These are phyloP conservation scores for Lasiodiplodia theobromae DNA, from an alignment of 2,329 filamentous ascomycete genomes.

Conservation along the genomic window DNA sequence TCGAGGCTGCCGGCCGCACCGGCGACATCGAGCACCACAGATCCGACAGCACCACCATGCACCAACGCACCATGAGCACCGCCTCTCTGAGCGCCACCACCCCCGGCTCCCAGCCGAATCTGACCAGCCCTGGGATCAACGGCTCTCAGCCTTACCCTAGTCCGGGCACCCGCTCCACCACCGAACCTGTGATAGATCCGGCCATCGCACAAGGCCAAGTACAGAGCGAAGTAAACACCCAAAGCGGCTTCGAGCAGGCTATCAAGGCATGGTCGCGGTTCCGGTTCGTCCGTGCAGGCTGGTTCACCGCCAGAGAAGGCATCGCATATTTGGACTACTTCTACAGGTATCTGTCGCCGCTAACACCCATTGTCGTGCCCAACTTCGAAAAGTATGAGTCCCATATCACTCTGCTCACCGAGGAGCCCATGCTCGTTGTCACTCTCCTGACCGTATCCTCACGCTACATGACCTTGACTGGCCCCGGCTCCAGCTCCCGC, in stretches of 20 bases:
- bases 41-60: constrained; percentile 53
- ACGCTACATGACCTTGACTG: constrained; percentile 80
- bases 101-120: constrained; percentile 45
- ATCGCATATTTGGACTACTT: constrained; percentile 97
- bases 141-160: constrained; percentile 33
- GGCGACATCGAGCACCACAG: constrained; percentile 57
- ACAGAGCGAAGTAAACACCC: constrained; percentile 33
- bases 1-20: constrained; percentile 74
- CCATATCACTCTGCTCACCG: constrained; percentile 79
- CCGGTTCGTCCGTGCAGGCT: constrained; percentile 93
- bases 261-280: constrained; percentile 89
- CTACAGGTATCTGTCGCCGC: constrained; percentile 86
- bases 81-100: constrained; percentile 38
- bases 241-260: constrained; percentile 64
- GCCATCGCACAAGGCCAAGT: constrained; percentile 34
- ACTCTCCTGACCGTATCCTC: constrained; percentile 92
- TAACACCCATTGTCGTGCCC: constrained; percentile 92
- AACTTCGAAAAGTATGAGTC: constrained; percentile 85
- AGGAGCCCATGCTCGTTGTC: constrained; percentile 92
- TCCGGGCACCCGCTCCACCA: constrained; percentile 36
- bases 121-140: constrained; percentile 44
- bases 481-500: constrained; percentile 80
- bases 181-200: constrained; percentile 42
- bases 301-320: constrained; percentile 93
- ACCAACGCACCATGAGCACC: constrained; percentile 40